These are phyloP conservation scores for Cladorrhinum sp. DNA, from an alignment of 2,329 filamentous ascomycete genomes.

Conservation along the genomic window DNA sequence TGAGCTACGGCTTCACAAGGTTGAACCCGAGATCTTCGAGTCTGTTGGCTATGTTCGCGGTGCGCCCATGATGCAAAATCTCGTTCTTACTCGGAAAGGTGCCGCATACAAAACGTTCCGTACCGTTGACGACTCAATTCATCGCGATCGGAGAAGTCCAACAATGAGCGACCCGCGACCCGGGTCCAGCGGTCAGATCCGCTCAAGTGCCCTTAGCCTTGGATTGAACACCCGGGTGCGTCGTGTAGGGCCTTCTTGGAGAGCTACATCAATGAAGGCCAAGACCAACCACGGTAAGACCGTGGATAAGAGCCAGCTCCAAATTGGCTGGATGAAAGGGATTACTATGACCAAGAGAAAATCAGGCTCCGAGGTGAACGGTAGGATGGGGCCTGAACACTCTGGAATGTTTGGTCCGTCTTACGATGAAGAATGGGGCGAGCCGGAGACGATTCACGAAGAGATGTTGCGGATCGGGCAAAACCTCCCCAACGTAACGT, in stretches of 20 bases:
- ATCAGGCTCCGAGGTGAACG: constrained; percentile 41
- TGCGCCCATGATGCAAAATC: constrained; percentile 57
- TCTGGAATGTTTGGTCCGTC: constrained; percentile 49
- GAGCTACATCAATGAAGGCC: constrained; percentile 58
- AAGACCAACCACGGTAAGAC: constrained; percentile 42
- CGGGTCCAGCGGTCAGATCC: constrained; percentile 41
- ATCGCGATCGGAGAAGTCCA: constrained; percentile 55
- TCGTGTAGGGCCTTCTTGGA: constrained; percentile 45
- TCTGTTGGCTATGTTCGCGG: constrained; percentile 73
- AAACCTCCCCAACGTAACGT: constrained; percentile 61
- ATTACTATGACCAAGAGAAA: constrained; percentile 61
- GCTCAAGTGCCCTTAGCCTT: constrained; percentile 38
- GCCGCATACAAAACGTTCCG: constrained; percentile 84
- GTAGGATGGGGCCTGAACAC: constrained; percentile 52
- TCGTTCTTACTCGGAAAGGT: constrained; percentile 77
- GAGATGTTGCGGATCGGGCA: constrained; percentile 61
- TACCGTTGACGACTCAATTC: constrained; percentile 59
- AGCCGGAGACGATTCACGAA: constrained; percentile 61
- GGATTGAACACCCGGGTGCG: constrained; percentile 39
- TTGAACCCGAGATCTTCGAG: constrained; percentile 61
- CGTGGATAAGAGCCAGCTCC: constrained; percentile 49
- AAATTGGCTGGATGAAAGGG: constrained; percentile 68
- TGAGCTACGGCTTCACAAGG: constrained; percentile 72
- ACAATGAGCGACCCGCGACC: constrained; percentile 62
- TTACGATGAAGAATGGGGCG: constrained; percentile 56